phyloP scores from a whole-genome alignment of 805 yeast species.

The Cyberlindnera xishuangbannaensis region DNA sequence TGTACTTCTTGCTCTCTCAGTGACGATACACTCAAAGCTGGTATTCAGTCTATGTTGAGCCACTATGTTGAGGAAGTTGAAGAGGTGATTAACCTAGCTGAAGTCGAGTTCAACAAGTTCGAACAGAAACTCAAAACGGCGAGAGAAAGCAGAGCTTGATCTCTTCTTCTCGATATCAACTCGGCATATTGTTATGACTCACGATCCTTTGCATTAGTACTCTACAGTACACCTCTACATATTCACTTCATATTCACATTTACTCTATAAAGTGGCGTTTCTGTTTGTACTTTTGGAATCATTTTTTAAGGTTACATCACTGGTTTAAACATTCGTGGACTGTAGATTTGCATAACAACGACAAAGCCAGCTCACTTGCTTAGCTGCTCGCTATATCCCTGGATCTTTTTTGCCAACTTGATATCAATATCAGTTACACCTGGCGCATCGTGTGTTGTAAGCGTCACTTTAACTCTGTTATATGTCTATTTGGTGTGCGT shows the following conservation, averaged over 20 bases:
- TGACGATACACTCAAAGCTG: constrained; percentile 88
- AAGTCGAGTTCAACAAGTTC: constrained; percentile 26
- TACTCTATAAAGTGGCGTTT: not conserved
- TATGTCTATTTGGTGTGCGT: constrained; percentile 34
- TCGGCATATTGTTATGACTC: too few species aligned
- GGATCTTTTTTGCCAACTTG: constrained; percentile 46
- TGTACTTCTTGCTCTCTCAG: constrained; percentile 91
- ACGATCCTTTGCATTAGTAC: not conserved
- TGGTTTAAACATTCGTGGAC: not conserved
- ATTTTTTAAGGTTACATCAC: too few species aligned
- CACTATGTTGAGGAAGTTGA: constrained; percentile 95
- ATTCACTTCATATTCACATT: not conserved
- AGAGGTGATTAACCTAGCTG: constrained; percentile 48
- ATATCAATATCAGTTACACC: constrained; percentile 53
- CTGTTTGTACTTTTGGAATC: too few species aligned
- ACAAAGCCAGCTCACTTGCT: too few species aligned
- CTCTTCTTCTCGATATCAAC: too few species aligned
- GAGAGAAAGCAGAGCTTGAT: constrained; percentile 15
- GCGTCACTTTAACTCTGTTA: constrained; percentile 45
- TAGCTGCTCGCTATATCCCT: too few species aligned
- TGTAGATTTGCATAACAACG: too few species aligned
- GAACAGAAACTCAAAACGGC: constrained; percentile 21
- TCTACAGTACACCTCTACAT: not conserved
- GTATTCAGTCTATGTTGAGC: constrained; percentile 95
- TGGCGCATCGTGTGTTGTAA: constrained; percentile 62